phyloP scores from a whole-genome alignment of 1,139 yeast species.

The Spathaspora sp. region DNA sequence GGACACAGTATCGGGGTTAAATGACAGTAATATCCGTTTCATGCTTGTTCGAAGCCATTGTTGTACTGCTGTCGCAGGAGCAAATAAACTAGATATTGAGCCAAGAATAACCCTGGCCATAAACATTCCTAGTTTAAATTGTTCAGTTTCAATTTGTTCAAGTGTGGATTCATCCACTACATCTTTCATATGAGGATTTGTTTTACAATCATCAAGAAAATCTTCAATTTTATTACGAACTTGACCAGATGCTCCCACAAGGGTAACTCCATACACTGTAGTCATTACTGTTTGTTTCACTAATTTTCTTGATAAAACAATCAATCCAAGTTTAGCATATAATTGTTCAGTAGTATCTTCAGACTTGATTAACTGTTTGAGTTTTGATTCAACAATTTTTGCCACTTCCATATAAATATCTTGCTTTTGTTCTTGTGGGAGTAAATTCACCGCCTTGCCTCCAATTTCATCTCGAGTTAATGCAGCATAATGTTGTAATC shows the following conservation, averaged over 20 bases:
- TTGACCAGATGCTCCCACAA: constrained; percentile 37
- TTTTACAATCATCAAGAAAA: constrained; percentile 17
- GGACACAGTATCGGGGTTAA: constrained; percentile 21
- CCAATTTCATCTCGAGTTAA: constrained; percentile 38
- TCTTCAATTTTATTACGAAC: constrained; percentile 28
- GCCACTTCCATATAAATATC: constrained; percentile 41
- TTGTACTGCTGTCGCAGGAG: constrained; percentile 36
- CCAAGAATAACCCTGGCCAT: constrained; percentile 28
- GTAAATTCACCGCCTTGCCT: constrained; percentile 39
- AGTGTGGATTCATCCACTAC: constrained; percentile 2
- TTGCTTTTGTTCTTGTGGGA: constrained; percentile 22
- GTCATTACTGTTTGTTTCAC: constrained; percentile 50
- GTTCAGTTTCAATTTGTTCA: constrained; percentile 4
- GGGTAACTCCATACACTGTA: constrained; percentile 47
- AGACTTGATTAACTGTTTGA: constrained; percentile 8
- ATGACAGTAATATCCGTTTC: constrained; percentile 28
- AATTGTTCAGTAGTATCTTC: constrained; percentile 1
- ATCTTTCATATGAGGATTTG: constrained; percentile 8
- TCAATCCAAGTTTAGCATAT: constrained; percentile 18
- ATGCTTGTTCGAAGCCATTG: constrained; percentile 37
- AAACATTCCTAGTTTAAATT: constrained; percentile 18
- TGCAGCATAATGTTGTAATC: constrained; percentile 50
- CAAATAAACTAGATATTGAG: constrained; percentile 36
- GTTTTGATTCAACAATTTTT: constrained; percentile 22
- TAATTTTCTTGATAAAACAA: constrained; percentile 31